These are phyloP conservation scores for Sechiopsis laciniata DNA, from an alignment of 306 rosid genomes.

Conservation along the genomic window DNA sequence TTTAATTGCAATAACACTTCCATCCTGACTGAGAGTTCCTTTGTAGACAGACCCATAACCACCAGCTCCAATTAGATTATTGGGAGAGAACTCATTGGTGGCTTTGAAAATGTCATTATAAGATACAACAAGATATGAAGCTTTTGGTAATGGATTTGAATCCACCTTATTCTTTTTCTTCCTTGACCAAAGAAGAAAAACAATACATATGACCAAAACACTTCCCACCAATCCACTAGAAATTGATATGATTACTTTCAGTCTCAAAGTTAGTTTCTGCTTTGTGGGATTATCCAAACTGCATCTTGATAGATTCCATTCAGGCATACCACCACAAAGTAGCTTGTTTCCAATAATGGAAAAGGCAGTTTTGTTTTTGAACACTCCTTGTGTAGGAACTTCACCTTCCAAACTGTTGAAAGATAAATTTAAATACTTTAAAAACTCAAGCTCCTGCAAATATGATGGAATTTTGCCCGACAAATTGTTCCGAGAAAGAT, in stretches of 20 bases:
- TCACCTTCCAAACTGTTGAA: conserved; percentile 31
- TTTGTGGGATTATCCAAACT: neutral
- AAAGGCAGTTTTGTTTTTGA: conserved; percentile 17
- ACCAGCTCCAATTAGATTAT: conserved; percentile 30
- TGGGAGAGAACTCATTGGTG: conserved; percentile 28
- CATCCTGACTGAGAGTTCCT: conserved; percentile 16
- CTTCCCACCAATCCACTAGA: conserved; percentile 2
- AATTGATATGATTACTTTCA: conserved; percentile 1
- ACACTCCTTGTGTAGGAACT: conserved; percentile 24
- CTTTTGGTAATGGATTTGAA: neutral
- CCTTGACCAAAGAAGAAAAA: no score
- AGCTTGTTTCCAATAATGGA: conserved; percentile 11
- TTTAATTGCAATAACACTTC: conserved; percentile 26
- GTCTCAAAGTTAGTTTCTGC: neutral
- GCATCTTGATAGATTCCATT: conserved; percentile 20
- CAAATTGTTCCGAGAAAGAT: conserved; percentile 30
- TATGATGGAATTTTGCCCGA: conserved; percentile 14
- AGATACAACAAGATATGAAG: conserved; percentile 25
- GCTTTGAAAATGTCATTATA: conserved; percentile 28
- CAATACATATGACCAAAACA: no score
- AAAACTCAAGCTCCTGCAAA: neutral
- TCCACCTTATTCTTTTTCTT: neutral
- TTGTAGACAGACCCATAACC: conserved; percentile 31
- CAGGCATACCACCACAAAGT: conserved; percentile 29
- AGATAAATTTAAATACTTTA: conserved; percentile 22